Conservation (phyloP, 495 filamentous ascomycete genomes). For the Hypoxylon subgilvum region DNA sequence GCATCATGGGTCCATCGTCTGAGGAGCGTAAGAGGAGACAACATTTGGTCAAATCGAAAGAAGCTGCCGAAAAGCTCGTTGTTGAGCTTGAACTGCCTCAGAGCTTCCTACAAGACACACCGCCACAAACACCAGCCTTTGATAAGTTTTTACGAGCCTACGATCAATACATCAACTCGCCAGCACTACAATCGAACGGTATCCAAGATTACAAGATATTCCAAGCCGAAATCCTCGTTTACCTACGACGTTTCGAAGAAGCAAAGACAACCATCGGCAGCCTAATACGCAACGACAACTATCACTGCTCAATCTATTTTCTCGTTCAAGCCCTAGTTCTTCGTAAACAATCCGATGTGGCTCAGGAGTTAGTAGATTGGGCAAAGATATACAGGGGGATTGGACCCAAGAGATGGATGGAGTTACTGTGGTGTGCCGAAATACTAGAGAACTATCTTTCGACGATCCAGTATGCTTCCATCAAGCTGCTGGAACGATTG, state of each 20-base stretch:
- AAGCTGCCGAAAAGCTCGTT: no score
- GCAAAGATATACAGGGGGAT: not conserved
- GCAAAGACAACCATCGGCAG: not conserved
- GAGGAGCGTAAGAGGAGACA: no score
- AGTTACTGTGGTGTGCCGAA: not conserved
- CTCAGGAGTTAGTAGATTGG: constrained; percentile 1
- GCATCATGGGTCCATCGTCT: no score
- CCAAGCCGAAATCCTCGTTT: not conserved
- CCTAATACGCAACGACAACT: not conserved
- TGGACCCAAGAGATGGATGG: not conserved
- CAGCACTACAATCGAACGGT: no score
- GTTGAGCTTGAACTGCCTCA: no score
- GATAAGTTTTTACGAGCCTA: no score
- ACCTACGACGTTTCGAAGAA: not conserved
- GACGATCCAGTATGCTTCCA: not conserved
- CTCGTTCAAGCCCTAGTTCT: not conserved
- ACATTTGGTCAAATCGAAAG: no score
- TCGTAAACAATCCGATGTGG: not conserved
- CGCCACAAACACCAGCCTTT: no score
- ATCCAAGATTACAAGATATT: no score
- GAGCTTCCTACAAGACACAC: no score
- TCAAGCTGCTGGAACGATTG: not conserved
- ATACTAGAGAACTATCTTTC: not conserved
- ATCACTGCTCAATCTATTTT: not conserved
- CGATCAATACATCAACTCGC: no score